Evolutionary conservation across 345 rosid species (phyloP), one percentile per base, ranked within the genome.

Genomic region (Citrus cavaleriei): DNA sequence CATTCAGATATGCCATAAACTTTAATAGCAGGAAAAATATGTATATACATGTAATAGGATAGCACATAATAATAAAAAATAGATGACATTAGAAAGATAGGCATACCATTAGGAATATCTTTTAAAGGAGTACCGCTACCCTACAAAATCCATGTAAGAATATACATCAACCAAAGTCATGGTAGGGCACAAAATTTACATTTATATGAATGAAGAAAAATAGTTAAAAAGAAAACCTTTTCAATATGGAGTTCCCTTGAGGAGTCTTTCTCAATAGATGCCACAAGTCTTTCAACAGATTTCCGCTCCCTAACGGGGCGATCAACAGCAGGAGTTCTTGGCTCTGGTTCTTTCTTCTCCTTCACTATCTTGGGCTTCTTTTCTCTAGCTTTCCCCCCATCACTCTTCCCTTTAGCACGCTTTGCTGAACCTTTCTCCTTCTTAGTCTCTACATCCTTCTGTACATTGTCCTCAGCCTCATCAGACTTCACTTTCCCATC

Each of bases 251-350:
- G 81, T 77, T 92, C 99, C 81, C 69, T 95, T 38, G 77, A 73
- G 72, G 92, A 70, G 77, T 93, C 96, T 82, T 83, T 95, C 66
- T 93, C 99, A 74, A 93, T 54, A 62, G 92, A 71, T 3, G 97
- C 93, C 35, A 95, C 99, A 70, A 95, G 90, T 87, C 99, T 92
- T 82, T 95, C 99, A 79, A 93, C 99, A 77, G 95, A 89, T 80
- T 92, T 95, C 21, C 99, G 86, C 86, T 93, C 97, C 27, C 99
- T 93, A 75, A 92, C 96, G 24, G 98, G 99, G 74, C 99, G 91
- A 84, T 93, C 93, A 75, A 81, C 81, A 68, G 74, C 73, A 87
- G 95, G 98, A 78, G 98, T 93, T 84, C 84, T 87, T 21, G 78
- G 88, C 83, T 86, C 93, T 35, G 46, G 70, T 76, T 85, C 90